These are phyloP conservation scores for Mortierella alpina DNA, from an alignment of 192 early-diverging fungal species.

Conservation along the genomic window DNA sequence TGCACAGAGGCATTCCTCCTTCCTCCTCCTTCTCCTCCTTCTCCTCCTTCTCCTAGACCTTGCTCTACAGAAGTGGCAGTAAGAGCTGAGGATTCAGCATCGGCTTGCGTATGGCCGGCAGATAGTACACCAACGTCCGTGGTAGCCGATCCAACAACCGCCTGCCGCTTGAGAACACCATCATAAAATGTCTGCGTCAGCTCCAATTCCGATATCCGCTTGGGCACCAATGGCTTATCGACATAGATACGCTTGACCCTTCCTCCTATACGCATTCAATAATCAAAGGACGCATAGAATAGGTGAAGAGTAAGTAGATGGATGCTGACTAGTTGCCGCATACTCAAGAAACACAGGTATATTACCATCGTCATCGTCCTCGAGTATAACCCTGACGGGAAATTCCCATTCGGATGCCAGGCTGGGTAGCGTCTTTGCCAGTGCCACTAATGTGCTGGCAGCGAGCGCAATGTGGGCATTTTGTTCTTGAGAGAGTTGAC, in stretches of 20 bases:
- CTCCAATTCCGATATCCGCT: slow-evolving; percentile 36
- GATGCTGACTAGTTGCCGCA: neutral
- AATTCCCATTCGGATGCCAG: slow-evolving; percentile 42
- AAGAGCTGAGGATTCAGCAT: neutral
- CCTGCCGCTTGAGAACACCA: slow-evolving; percentile 27
- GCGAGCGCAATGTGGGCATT: slow-evolving; percentile 35
- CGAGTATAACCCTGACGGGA: slow-evolving; percentile 32
- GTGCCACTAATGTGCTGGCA: slow-evolving; percentile 31
- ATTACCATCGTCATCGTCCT: slow-evolving; percentile 38
- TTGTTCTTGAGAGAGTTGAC: slow-evolving; percentile 34
- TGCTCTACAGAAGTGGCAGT: neutral
- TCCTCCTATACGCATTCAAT: slow-evolving; percentile 8
- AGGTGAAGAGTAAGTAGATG: neutral
- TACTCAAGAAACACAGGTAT: neutral
- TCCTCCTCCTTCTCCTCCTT: too few relatives aligned
- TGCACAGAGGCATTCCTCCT: too few relatives aligned
- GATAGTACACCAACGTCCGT: slow-evolving; percentile 16
- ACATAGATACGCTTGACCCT: slow-evolving; percentile 40
- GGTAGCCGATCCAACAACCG: slow-evolving; percentile 16
- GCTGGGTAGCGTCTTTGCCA: slow-evolving; percentile 32
- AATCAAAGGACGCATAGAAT: neutral
- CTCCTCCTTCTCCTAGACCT: too few relatives aligned
- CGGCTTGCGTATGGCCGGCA: neutral
- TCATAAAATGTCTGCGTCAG: slow-evolving; percentile 47
- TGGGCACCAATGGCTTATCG: slow-evolving; percentile 41